Evolutionary conservation across 345 rosid genomes (phyloP), one percentile per base, ranked within the genome.

Genomic region (Mangifera indica): DNA sequence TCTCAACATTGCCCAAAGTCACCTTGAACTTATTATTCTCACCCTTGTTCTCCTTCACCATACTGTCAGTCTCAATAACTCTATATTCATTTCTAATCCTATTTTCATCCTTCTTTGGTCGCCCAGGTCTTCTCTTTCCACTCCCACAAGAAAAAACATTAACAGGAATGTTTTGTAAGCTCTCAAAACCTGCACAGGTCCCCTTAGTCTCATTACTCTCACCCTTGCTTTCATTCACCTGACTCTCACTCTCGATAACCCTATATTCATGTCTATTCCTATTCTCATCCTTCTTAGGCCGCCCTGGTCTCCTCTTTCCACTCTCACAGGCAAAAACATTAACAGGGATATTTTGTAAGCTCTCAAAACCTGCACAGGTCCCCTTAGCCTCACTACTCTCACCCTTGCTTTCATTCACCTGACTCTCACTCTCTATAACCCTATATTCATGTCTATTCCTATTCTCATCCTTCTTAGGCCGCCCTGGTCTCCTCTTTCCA

Each of bases 401-500:
- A 7, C 21, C 2, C 24, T 64, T 24, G 49, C 60, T 67, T 40
- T 55, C 9, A 15, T 22, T 53, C 52, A 55, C 14, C 54, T 14
- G 12, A 56, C 4, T 20, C 10, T 61, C 65, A 14, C 40, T 60
- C 46, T 61, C 49, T 4, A 71, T 59, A 40, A 25, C 71, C 79
- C 60, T 62, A 57, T 76, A 71, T 69, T 45, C 74, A 14, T 21
- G 21, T 10, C 61, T 67, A 24, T 18, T 29, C 73, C 62, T 69
- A 60, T 57, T 78, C 45, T 42, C 70, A 60, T 73, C 79, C 83
- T 72, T 91, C 32, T 80, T 81, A 26, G 93, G 95, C 80, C 90
- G 78, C 59, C 89, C 95, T 71, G 85, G 88, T 77, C 78, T 92
- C 86, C 87, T 69, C 74, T 80, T 87, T 7, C 56, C 21, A 48